Evolutionary conservation across 768 basidiomycete species (phyloP).

Genomic region (Trametes cingulata): DNA sequence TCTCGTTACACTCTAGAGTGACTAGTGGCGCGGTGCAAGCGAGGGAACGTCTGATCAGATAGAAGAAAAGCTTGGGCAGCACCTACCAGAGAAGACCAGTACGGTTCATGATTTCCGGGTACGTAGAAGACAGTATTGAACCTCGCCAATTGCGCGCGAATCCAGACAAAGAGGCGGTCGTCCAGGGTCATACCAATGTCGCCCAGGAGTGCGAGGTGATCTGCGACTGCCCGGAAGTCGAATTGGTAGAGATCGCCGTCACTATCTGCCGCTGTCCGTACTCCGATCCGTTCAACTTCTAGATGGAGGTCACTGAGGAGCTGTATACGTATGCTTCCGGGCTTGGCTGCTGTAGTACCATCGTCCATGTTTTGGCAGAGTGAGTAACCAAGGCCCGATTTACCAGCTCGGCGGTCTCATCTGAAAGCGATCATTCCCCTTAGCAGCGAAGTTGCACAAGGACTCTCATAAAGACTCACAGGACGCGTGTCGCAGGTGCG

Average conservation of each 20-base stretch:
- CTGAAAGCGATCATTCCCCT: too few relatives aligned
- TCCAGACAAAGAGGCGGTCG: conserved; percentile 35
- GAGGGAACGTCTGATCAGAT: too few relatives aligned
- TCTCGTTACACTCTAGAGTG: too few relatives aligned
- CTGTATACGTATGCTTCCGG: conserved; percentile 18
- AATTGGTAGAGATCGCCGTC: conserved; percentile 25
- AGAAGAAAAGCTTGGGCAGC: too few relatives aligned
- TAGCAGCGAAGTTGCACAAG: too few relatives aligned
- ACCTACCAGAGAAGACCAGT: conserved; percentile 14
- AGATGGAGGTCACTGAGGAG: conserved; percentile 36
- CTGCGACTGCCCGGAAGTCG: conserved; percentile 29
- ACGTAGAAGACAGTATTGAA: conserved; percentile 38
- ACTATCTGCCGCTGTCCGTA: background rate
- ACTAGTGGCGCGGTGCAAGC: too few relatives aligned
- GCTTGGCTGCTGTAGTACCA: too few relatives aligned
- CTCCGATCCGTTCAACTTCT: conserved; percentile 24
- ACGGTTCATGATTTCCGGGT: conserved; percentile 36
- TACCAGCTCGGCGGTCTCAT: too few relatives aligned
- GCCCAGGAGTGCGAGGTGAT: conserved; percentile 37
- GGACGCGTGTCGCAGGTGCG: too few relatives aligned
- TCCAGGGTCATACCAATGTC: conserved; percentile 38
- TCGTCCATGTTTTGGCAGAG: too few relatives aligned
- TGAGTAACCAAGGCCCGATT: too few relatives aligned
- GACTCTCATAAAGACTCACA: too few relatives aligned
- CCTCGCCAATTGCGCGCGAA: conserved; percentile 30